phyloP scores from a whole-genome alignment of 495 filamentous ascomycete species.

The Neurospora africana region DNA sequence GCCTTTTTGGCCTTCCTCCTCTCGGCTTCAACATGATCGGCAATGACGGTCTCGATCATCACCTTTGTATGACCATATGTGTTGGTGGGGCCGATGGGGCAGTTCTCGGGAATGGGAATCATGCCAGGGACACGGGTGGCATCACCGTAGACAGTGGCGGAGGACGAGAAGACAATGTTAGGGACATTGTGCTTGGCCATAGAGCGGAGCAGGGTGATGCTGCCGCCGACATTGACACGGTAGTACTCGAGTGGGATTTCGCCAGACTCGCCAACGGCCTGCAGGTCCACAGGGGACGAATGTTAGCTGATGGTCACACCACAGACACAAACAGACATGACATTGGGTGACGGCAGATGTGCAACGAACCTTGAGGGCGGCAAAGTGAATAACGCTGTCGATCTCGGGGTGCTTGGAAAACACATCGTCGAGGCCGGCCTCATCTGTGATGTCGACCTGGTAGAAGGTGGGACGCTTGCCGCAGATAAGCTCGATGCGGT shows the following conservation, averaged over 20 bases:
- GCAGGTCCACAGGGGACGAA: background rate
- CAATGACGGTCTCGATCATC: constrained; percentile 82
- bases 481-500: constrained; percentile 86
- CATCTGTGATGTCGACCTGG: constrained; percentile 79
- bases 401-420: constrained; percentile 86
- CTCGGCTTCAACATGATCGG: constrained; percentile 79
- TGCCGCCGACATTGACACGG: constrained; percentile 88
- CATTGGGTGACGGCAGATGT: background rate
- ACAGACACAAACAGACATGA: background rate
- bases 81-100: constrained; percentile 93
- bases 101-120: constrained; percentile 97
- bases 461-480: constrained; percentile 83
- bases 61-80: constrained; percentile 94
- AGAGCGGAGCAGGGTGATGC: constrained; percentile 72
- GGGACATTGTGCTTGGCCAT: constrained; percentile 83
- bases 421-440: constrained; percentile 71
- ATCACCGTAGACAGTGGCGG: constrained; percentile 95
- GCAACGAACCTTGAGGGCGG: constrained; percentile 75
- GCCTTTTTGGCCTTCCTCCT: constrained; percentile 73
- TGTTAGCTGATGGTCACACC: constrained; percentile 2
- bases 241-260: constrained; percentile 98
- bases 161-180: constrained; percentile 97
- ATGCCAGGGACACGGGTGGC: constrained; percentile 93
- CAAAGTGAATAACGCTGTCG: constrained; percentile 97
- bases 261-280: constrained; percentile 93